Evolutionary conservation across 176 grass and related monocot genomes (phyloP), one percentile per base, ranked within the genome.

Genomic region (Oryza officinalis): DNA sequence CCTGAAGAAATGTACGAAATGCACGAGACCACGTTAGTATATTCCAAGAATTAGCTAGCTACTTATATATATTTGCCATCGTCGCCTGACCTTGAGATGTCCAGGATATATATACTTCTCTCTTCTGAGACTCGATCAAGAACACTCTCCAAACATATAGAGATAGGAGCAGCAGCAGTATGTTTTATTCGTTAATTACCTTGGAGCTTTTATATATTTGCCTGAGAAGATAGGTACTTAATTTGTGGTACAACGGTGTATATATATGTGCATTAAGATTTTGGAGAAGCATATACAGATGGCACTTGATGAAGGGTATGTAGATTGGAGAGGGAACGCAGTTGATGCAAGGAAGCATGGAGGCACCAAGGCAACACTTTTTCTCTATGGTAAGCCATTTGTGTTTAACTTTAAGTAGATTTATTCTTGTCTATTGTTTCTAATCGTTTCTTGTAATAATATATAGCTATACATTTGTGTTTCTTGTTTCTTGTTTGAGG

Each of bases 311-410:
- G 86, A 72, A 44, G 25, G 45, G 43, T 57, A 43, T 44, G 67
- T 78, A 27, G 80, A 88, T 27, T 83, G 86, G 80, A 83, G 80
- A 73, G 80, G 86, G 31, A 78, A 83, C 73, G 75, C 74, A 31
- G 80, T 45, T 43, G 59, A 83, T 45, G 80, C 35, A 32, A 87
- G 68, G 45, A 93, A 43, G 76, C 91, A 87, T 74, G 86, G 86
- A 66, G 69, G 87, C 61, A 64, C 41, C 64, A 87, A 72, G 65
- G 87, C 79, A 18, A 90, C 90, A 2, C 18, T 92, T 50, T 86
- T 89, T 72, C 80, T 86, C 63, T 83, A 87, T 5, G 84, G 90
- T 89, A 82, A 92, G 71, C 30, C 8, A 25, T 45, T 5, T 63
- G 1, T 59, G 33, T 27, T 52, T 37, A 27, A 52, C 23, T 50